Evolutionary conservation across 1,139 yeast genomes (phyloP).

Genomic region (Zygoascus meyerae): DNA sequence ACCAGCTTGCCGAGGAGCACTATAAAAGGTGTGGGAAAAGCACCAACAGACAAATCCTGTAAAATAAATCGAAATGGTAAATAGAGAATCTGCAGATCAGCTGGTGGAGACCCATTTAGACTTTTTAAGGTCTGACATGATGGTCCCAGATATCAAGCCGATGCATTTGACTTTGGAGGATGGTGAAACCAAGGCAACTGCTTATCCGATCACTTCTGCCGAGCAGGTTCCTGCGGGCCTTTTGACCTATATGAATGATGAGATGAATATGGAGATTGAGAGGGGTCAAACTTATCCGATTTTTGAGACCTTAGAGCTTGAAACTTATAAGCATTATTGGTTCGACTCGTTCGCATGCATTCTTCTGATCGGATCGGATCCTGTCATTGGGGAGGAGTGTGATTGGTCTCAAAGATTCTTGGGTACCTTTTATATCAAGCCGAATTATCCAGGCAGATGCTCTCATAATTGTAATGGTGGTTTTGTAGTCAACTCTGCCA

Average conservation of each 20-base stretch:
- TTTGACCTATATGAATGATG: conserved; percentile 77
- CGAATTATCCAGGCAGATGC: conserved; percentile 88
- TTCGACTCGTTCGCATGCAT: conserved; percentile 81
- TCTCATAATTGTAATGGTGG: conserved; percentile 91
- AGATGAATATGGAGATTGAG: conserved; percentile 87
- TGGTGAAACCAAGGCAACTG: conserved; percentile 87
- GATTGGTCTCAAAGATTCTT: conserved; percentile 90
- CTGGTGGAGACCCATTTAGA: conserved; percentile 17
- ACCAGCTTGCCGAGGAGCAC: too few species aligned
- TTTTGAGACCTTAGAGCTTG: conserved; percentile 67
- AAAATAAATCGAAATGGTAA: background rate
- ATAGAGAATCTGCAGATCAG: conserved; percentile 2
- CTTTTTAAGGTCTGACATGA: conserved; percentile 38
- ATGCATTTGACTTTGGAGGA: conserved; percentile 48
- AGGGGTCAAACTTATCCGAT: conserved; percentile 85
- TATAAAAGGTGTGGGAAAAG: background rate
- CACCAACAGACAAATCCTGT: background rate
- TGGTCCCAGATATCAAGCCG: conserved; percentile 24
- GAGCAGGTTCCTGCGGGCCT: conserved; percentile 67
- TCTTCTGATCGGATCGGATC: conserved; percentile 60
- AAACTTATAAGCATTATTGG: conserved; percentile 78
- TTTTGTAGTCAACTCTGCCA: conserved; percentile 85
- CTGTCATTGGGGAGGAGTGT: conserved; percentile 36
- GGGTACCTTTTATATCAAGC: conserved; percentile 77
- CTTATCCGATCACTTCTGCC: conserved; percentile 71